phyloP scores from a whole-genome alignment of 805 yeast species.

The Zygoascus ofunaensis region DNA sequence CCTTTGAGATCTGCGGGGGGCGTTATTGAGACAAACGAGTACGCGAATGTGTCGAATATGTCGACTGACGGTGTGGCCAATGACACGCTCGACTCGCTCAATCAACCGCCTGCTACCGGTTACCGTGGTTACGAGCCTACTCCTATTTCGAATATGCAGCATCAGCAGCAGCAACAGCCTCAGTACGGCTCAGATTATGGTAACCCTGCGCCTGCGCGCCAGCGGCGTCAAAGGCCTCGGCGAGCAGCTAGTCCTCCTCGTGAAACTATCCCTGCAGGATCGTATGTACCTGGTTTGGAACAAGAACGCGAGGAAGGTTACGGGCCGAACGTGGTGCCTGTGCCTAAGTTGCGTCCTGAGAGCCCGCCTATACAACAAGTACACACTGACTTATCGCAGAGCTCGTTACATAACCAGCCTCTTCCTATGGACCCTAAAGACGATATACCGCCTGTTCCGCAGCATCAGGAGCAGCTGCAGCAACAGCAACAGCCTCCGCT shows the following conservation, averaged over 20 bases:
- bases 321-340: constrained; percentile 26
- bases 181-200: neutral
- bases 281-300: constrained; percentile 21
- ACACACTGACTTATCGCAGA: neutral
- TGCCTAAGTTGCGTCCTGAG: constrained; percentile 20
- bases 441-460: neutral
- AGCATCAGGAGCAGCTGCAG: neutral
- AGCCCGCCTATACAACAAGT: neutral
- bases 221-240: neutral
- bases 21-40: neutral
- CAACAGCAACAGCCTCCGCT: constrained; percentile 1
- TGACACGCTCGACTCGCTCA: constrained; percentile 3
- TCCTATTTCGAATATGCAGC: neutral
- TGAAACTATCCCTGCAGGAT: constrained; percentile 23
- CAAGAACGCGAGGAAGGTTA: constrained; percentile 8
- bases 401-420: neutral
- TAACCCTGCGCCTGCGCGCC: neutral
- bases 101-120: constrained; percentile 4
- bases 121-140: constrained; percentile 6
- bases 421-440: neutral
- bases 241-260: neutral
- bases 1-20: constrained; percentile 6
- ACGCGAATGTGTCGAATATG: constrained; percentile 2
- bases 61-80: constrained; percentile 4
- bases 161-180: neutral